Evolutionary conservation across 768 basidiomycete genomes (phyloP), one percentile per base, ranked within the genome.

Genomic region (Mycena filopes): DNA sequence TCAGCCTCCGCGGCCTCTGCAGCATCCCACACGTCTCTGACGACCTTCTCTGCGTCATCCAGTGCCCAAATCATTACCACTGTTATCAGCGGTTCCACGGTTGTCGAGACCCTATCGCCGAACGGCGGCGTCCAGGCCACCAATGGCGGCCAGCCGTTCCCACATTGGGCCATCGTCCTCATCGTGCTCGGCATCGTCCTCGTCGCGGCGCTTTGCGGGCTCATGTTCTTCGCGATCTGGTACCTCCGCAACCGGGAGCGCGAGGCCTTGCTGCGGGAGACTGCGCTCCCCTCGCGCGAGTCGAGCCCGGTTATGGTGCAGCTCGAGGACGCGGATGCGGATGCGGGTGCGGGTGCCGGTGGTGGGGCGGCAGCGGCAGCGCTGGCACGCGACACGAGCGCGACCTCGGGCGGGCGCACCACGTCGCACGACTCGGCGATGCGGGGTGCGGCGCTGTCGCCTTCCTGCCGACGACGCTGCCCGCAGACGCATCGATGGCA

Each of bases 111-210:
- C 9, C 16, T 21, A 42, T 3, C 43, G 25, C 55, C 67, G 25
- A 58, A 68, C 18, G 31, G 79, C 49, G 79, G 64, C 65, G 81
- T 92, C 33, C 92, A 91, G 74, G 68, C 73, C 54, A 61, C 68
- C n/a, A 56, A 56, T 23, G 64, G 70, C 49, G 70, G 63, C 58
- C 70, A 82, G 12, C 67, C 81, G 25, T 95, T 95, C 73, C 95
- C 94, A 16, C 86, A 86, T 74, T 96, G 93, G 93, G 95, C 93
- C 12, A 96, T 96, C 72, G 89, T 95, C 69, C 90, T 96, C 50
- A 90, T 90, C 58, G 86, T 96, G 41, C 86, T 96, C 29, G 94
- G 93, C 23, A 90, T 95, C 78, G 81, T 95, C 66, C 91, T 92
- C 54, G 88, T 95, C 67, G 83, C 87, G 31, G 87, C 90, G 11